phyloP scores from a whole-genome alignment of 192 early-diverging fungal species.

The Martensiomyces pterosporus region DNA sequence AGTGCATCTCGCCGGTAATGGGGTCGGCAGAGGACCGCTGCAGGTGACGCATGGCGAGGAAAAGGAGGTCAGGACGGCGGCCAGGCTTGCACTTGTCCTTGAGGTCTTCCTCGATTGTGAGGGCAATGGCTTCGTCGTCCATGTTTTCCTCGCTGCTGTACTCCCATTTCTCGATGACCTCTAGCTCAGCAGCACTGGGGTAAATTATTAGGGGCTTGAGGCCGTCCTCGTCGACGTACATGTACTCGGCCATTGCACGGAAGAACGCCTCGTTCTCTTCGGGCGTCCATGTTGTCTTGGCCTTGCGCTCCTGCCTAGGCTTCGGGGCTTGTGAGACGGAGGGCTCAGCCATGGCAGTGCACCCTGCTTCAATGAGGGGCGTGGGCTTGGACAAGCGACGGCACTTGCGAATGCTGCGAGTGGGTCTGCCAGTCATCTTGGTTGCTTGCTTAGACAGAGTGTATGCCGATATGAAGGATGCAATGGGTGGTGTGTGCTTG shows the following conservation, averaged over 20 bases:
- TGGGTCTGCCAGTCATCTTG: too few relatives aligned
- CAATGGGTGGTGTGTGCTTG: too few relatives aligned
- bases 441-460: too few relatives aligned
- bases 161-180: slow-evolving; percentile 34
- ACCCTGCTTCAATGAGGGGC: too few relatives aligned
- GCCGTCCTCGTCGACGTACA: slow-evolving; percentile 35
- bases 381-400: too few relatives aligned
- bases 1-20: slow-evolving; percentile 6
- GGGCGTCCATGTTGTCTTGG: slow-evolving; percentile 38
- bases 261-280: slow-evolving; percentile 33
- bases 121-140: slow-evolving; percentile 24
- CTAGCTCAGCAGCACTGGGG: slow-evolving; percentile 29
- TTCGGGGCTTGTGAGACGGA: too few relatives aligned
- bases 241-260: slow-evolving; percentile 45
- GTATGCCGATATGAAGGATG: too few relatives aligned
- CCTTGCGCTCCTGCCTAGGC: too few relatives aligned
- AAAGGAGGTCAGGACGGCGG: slow-evolving; percentile 25
- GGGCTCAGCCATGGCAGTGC: too few relatives aligned
- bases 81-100: slow-evolving; percentile 24
- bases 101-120: slow-evolving; percentile 17
- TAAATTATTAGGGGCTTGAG: slow-evolving; percentile 42
- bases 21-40: slow-evolving; percentile 30
- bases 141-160: slow-evolving; percentile 7
- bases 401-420: too few relatives aligned
- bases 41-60: slow-evolving; percentile 31